Base-by-base conservation (phyloP, 1,139 yeast species). In the Wickerhamomyces sp. region DNA sequence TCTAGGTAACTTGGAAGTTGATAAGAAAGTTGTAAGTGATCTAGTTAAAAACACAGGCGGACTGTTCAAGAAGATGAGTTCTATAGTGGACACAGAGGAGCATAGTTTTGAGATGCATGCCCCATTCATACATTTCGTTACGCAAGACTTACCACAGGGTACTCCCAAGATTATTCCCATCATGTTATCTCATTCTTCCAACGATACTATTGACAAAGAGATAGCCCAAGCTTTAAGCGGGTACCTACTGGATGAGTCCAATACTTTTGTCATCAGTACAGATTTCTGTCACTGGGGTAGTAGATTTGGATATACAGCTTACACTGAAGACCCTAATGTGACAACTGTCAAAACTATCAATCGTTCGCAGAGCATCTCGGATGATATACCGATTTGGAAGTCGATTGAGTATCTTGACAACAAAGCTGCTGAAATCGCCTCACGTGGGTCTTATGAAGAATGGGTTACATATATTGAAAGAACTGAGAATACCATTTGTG, bases 201-300 rank as follows among this genome's bases (percentile, higher is more conserved):
- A 64, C 11, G 46, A 45, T 2, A n/a, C n/a, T n/a, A 62, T 71
- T 31, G 76, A 75, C 36, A 51, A 54, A 12, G 57, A 61, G 16
- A 53, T 84, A 16, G 80, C 82, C 0, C 48, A 55, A 1, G 48
- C 65, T 0, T 62, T 91, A 34, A 57, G 61, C 11, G 78, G 80
- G 2, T 84, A 70, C 47, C 55, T 87, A 37, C 58, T 56, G 4
- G 74, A 81, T 47, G 68, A 70, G 17, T 60, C 61, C 23, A 82
- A 78, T 51, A 78, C 87, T 2, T 84, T 91, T 58, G 75, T 86
- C 18, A 69, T 91, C 6, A 84, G 95, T 51, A 77, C 94, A 2
- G 99, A 91, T 61, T 93, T 91, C 53, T 89, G 97, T 55, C 98
- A 91, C 54, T 91, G 98, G 98, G 96, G 96, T 1, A 52, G 70